phyloP scores from a whole-genome alignment of 2,329 filamentous ascomycete species.

The Fusarium secorum region DNA sequence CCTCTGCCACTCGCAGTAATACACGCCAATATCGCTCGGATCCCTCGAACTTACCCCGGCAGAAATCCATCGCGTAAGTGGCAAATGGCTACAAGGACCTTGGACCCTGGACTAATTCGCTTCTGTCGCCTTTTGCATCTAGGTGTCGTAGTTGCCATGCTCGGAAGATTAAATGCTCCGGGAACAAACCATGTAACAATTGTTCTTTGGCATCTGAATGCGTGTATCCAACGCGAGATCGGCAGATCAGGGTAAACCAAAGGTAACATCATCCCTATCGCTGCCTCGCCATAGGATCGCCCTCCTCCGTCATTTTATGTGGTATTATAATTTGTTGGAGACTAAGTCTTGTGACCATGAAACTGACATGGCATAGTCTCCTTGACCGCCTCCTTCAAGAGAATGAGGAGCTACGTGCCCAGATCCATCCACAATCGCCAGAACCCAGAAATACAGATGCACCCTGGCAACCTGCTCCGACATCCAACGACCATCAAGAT shows the following conservation, averaged over 20 bases:
- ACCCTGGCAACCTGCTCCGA: neutral
- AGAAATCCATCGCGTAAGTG: neutral
- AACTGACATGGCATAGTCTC: neutral
- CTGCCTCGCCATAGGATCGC: neutral
- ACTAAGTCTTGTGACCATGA: neutral
- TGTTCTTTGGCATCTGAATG: neutral
- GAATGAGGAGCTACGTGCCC: neutral
- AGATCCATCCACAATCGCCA: no score
- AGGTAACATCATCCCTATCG: neutral
- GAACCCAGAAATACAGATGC: neutral
- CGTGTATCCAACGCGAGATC: neutral
- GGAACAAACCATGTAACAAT: neutral
- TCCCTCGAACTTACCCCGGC: neutral
- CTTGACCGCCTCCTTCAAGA: neutral
- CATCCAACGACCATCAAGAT: neutral
- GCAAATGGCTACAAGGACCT: neutral
- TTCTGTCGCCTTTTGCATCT: neutral
- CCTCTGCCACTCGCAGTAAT: neutral
- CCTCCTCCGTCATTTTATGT: neutral
- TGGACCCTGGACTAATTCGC: neutral
- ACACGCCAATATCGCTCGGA: neutral
- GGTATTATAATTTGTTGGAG: no score
- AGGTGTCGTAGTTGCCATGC: neutral
- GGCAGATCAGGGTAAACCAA: neutral
- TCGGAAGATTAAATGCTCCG: neutral